Conservation (phyloP, 2,329 filamentous ascomycete genomes). For the Exophiala sp. region DNA sequence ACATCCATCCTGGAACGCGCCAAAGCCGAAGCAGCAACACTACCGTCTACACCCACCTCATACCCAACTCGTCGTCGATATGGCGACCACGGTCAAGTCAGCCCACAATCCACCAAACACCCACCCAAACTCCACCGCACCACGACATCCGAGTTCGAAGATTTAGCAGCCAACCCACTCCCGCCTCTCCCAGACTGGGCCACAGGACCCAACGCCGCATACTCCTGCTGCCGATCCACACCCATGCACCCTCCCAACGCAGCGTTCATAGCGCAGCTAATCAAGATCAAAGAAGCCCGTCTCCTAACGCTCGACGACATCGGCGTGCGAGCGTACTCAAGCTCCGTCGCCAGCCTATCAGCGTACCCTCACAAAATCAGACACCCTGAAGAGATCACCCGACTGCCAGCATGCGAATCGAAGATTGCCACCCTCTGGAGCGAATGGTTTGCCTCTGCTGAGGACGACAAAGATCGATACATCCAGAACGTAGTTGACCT, state of each 20-base stretch:
- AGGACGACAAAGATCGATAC: conserved; percentile 45
- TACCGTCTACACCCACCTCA: conserved; percentile 7
- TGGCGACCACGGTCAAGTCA: conserved; percentile 20
- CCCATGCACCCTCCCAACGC: conserved; percentile 68
- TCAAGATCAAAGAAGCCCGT: conserved; percentile 69
- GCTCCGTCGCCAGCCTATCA: conserved; percentile 75
- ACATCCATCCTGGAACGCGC: conserved; percentile 51
- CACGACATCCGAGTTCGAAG: conserved; percentile 75
- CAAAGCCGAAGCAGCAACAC: conserved; percentile 44
- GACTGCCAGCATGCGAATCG: conserved; percentile 72
- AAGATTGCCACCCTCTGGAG: conserved; percentile 76
- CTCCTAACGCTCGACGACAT: conserved; percentile 71
- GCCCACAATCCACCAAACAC: conserved; percentile 27
- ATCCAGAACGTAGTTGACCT: conserved; percentile 64
- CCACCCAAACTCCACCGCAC: conserved; percentile 57
- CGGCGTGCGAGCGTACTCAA: conserved; percentile 81
- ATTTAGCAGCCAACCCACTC: conserved; percentile 34
- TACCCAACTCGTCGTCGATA: conserved; percentile 27
- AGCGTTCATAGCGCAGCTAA: conserved; percentile 68
- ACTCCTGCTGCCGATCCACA: conserved; percentile 78
- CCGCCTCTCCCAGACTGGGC: conserved; percentile 70
- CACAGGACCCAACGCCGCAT: conserved; percentile 55
- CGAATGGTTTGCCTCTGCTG: conserved; percentile 61
- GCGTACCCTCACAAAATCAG: conserved; percentile 68
- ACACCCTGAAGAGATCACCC: conserved; percentile 41